A percentile compares a stretch with the other conserved stretches of the same genome.
Evolutionary conservation across 352 stramenopile species (phyloP).

Genomic region (Pythium aphanidermatum): DNA sequence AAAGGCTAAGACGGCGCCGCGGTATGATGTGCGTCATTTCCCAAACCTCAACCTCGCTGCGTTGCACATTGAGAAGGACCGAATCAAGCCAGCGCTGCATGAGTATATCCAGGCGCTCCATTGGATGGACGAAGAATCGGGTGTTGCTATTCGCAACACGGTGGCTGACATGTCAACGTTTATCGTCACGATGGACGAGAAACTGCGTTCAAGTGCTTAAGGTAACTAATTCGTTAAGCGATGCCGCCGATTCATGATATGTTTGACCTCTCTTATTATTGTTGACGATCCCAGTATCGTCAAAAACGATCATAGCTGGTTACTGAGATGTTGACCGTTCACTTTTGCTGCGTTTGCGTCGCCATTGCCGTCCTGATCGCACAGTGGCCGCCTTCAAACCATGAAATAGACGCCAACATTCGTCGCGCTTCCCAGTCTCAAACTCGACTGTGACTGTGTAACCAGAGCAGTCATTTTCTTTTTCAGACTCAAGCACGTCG

Average conservation of each 20-base stretch:
- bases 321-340: too few relatives aligned
- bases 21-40: conserved; percentile 67
- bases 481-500: conserved; percentile 5
- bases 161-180: conserved; percentile 61
- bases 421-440: conserved; percentile 40
- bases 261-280: too few relatives aligned
- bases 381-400: conserved; percentile 53
- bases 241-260: too few relatives aligned
- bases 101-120: conserved; percentile 73
- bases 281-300: too few relatives aligned
- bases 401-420: conserved; percentile 62
- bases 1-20: conserved; percentile 50
- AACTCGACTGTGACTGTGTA: conserved; percentile 41
- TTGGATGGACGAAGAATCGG: conserved; percentile 59
- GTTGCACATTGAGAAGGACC: conserved; percentile 56
- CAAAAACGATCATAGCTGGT: too few relatives aligned
- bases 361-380: conserved; percentile 56
- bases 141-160: conserved; percentile 54
- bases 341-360: conserved; percentile 28
- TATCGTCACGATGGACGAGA: conserved; percentile 44
- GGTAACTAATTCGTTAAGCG: too few relatives aligned
- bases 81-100: conserved; percentile 54
- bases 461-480: conserved; percentile 5
- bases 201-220: conserved; percentile 13
- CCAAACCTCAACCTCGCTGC: conserved; percentile 59